These are phyloP conservation scores for Brachypodium distachyon DNA, from an alignment of 202 grass and related monocot genomes.

Conservation along the genomic window DNA sequence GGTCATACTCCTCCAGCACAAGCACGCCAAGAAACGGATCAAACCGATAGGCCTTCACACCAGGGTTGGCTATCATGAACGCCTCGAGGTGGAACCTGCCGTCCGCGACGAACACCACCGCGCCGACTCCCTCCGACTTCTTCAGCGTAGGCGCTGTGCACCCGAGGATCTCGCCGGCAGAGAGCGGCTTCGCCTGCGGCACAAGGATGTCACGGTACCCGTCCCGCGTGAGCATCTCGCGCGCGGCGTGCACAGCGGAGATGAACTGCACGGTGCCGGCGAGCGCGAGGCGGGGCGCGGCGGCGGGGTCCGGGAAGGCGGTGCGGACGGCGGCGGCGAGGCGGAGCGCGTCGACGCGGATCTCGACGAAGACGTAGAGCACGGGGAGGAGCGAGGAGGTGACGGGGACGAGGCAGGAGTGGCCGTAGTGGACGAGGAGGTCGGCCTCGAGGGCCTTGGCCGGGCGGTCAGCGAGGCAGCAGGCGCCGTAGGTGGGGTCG, in stretches of 20 bases:
- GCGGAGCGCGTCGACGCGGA: constrained; percentile 57
- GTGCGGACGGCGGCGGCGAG: constrained; percentile 47
- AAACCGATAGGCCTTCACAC: constrained; percentile 70
- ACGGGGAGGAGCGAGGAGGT: constrained; percentile 77
- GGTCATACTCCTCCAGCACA: constrained; percentile 78
- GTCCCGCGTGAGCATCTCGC: constrained; percentile 46
- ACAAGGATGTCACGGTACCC: constrained; percentile 61
- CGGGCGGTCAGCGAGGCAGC: constrained; percentile 64
- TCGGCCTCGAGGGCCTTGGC: constrained; percentile 66
- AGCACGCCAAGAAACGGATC: constrained; percentile 76
- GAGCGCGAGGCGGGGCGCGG: constrained; percentile 48
- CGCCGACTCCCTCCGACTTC: constrained; percentile 46
- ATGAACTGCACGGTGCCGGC: constrained; percentile 92
- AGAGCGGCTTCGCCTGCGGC: constrained; percentile 79
- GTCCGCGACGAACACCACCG: constrained; percentile 62
- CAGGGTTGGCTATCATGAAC: constrained; percentile 96
- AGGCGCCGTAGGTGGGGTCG: constrained; percentile 89
- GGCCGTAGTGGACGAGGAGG: constrained; percentile 87
- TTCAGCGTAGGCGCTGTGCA: constrained; percentile 69
- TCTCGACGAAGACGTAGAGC: constrained; percentile 96
- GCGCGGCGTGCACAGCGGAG: constrained; percentile 62
- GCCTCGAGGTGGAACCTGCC: constrained; percentile 93
- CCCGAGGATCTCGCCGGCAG: constrained; percentile 77
- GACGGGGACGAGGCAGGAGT: constrained; percentile 93
- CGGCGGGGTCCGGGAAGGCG: constrained; percentile 40